Evolutionary conservation across 306 rosid genomes (phyloP), one percentile per base, ranked within the genome.

Genomic region (Trichosanthes cucumerina): DNA sequence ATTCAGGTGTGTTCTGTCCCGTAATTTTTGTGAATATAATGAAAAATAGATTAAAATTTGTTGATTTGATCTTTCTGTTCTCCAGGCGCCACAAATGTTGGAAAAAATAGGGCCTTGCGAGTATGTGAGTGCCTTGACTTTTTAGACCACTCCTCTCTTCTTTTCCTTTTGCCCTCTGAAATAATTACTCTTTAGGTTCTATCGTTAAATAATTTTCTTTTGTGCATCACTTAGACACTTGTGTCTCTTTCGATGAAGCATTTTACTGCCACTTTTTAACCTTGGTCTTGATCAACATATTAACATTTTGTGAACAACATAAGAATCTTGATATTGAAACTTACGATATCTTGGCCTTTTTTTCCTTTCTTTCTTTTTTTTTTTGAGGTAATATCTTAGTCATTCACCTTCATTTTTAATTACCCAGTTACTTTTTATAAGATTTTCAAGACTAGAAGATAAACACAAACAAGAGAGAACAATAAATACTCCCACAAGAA

Each of bases 51-150:
- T 56, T 9, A 36, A n/a, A 19, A 2, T 16, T 80, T 78, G 79
- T 44, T 53, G 74, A 63, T 82, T 64, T 65, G 23, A 71, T 84
- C 68, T 80, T 73, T 81, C 79, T 88, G 43, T 82, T 84, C 57
- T 77, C 39, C 90, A 95, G 98, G 96, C 77, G 38, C 97, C 97
- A 0, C 79, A 80, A 52, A 50, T 82, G 7, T 69, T 95, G 81
- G 83, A 89, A 79, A 85, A 84, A 83, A 82, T 71, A 54, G 98
- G 98, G 80, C 76, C 75, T 49, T 92, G 98, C 73, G 77, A 88
- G 81, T 95, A 92, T 79, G 98, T 95, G 80, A 89, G 98, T 88
- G 79, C 86, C 80, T 54, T 36, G 53, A 79, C 43, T 81, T 83
- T 83, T 26, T 78, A 7, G 18, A 36, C 23, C 36, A 28, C 36